Conservation (phyloP, 805 yeast genomes). For the Hanseniaspora nectarophila region DNA sequence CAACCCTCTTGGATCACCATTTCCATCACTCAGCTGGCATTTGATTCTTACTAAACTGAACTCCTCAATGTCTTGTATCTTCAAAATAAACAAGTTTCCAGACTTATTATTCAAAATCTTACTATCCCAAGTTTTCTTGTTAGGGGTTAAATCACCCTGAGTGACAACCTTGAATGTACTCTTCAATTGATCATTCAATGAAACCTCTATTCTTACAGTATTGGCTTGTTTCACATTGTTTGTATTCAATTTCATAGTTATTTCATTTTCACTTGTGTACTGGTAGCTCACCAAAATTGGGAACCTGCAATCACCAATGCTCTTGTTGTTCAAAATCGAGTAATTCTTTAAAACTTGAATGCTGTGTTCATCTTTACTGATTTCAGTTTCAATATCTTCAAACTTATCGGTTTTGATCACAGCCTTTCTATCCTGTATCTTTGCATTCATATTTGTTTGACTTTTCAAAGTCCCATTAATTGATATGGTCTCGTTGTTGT, state of each 20-base stretch:
- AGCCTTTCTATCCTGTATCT: not conserved
- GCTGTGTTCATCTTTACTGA: slow-evolving; percentile 7
- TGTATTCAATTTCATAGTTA: slow-evolving; percentile 9
- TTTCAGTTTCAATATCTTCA: not conserved
- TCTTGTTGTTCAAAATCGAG: not conserved
- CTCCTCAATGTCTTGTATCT: not conserved
- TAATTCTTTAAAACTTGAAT: slow-evolving; percentile 7
- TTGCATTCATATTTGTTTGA: slow-evolving; percentile 1
- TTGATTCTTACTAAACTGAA: not conserved
- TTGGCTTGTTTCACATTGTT: not conserved
- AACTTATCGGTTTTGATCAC: slow-evolving; percentile 7
- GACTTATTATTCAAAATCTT: not conserved
- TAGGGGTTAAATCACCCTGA: slow-evolving; percentile 1
- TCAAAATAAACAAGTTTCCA: slow-evolving; percentile 6
- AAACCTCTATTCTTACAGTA: not conserved
- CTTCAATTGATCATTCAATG: not conserved
- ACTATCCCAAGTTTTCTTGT: slow-evolving; percentile 5
- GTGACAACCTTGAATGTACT: slow-evolving; percentile 1
- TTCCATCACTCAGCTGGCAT: slow-evolving; percentile 8
- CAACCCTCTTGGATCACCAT: slow-evolving; percentile 5
- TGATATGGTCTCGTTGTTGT: not conserved
- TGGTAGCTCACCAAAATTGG: slow-evolving; percentile 6
- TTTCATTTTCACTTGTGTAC: slow-evolving; percentile 4
- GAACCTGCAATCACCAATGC: not conserved
- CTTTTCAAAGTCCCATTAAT: not conserved